Evolutionary conservation across 1,284 basidiomycete species (phyloP).

Genomic region (Porogramme epimiltina): DNA sequence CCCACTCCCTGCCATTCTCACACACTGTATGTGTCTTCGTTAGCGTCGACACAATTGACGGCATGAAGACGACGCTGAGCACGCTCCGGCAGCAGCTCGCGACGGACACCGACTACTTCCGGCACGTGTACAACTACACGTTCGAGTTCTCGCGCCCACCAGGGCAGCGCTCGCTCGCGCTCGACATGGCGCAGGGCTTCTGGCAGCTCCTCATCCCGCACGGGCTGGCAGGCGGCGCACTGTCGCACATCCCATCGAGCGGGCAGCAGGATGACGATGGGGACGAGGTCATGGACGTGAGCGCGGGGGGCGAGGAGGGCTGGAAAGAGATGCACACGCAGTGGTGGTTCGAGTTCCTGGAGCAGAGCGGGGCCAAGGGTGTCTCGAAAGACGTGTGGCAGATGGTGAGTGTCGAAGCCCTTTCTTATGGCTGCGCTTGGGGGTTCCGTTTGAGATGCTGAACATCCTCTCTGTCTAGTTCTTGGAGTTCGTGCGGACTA

Average conservation of each 20-base stretch:
- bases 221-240: conserved; percentile 73
- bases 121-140: conserved; percentile 85
- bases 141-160: conserved; percentile 84
- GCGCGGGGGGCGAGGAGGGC: conserved; percentile 41
- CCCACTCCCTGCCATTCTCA: conserved; percentile 29
- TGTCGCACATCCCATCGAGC: conserved; percentile 47
- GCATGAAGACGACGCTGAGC: conserved; percentile 65
- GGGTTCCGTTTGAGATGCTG: no score
- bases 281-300: conserved; percentile 36
- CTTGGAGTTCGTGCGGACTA: conserved; percentile 79
- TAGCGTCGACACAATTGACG: conserved; percentile 59
- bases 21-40: conserved; percentile 38
- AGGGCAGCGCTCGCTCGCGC: conserved; percentile 73
- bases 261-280: conserved; percentile 54
- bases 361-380: conserved; percentile 73
- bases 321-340: conserved; percentile 73
- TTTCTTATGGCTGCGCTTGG: neutral
- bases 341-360: conserved; percentile 87
- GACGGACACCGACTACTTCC: conserved; percentile 77
- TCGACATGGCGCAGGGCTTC: conserved; percentile 79
- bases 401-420: conserved; percentile 56
- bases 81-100: conserved; percentile 66
- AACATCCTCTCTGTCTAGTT: no score
- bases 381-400: conserved; percentile 95
- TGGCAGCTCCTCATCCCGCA: conserved; percentile 86